Evolutionary conservation across 2,329 filamentous ascomycete genomes (phyloP).

Genomic region (Fusarium sambucinum): DNA sequence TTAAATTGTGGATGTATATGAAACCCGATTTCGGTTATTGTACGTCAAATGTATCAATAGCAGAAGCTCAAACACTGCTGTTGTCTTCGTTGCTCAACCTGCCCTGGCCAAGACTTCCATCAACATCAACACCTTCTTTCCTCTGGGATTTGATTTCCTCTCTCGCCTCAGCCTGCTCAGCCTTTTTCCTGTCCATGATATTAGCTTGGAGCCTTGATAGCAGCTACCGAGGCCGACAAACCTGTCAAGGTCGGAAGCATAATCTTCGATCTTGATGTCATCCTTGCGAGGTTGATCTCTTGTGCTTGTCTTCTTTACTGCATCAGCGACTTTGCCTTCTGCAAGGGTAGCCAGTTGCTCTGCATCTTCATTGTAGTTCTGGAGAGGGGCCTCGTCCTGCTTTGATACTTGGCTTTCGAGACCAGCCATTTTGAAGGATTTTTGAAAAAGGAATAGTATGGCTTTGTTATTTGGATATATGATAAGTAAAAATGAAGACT

Average conservation of each 20-base stretch:
- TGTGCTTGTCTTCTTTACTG: conserved; percentile 29
- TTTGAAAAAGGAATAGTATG: background rate
- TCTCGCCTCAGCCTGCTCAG: conserved; percentile 38
- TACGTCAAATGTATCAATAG: background rate
- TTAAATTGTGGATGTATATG: background rate
- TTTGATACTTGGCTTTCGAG: conserved; percentile 27
- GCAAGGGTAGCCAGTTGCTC: conserved; percentile 40
- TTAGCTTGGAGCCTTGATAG: conserved; percentile 1
- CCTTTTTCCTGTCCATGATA: conserved; percentile 29
- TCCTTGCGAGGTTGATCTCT: conserved; percentile 34
- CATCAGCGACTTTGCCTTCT: conserved; percentile 42
- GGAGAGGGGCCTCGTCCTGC: conserved; percentile 9
- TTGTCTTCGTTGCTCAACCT: conserved; percentile 33
- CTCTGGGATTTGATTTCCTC: conserved; percentile 37
- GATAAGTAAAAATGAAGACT: background rate
- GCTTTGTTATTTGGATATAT: background rate
- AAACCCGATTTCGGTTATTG: background rate
- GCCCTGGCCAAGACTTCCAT: conserved; percentile 37
- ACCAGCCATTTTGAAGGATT: conserved; percentile 16
- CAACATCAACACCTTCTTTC: conserved; percentile 35
- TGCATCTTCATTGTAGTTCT: conserved; percentile 41
- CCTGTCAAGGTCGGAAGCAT: conserved; percentile 36
- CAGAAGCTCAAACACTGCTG: conserved; percentile 22
- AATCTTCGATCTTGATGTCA: conserved; percentile 40
- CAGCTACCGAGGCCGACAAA: background rate